phyloP scores from a whole-genome alignment of 2,329 filamentous ascomycete genomes.

The Hirsutella rhossiliensis region DNA sequence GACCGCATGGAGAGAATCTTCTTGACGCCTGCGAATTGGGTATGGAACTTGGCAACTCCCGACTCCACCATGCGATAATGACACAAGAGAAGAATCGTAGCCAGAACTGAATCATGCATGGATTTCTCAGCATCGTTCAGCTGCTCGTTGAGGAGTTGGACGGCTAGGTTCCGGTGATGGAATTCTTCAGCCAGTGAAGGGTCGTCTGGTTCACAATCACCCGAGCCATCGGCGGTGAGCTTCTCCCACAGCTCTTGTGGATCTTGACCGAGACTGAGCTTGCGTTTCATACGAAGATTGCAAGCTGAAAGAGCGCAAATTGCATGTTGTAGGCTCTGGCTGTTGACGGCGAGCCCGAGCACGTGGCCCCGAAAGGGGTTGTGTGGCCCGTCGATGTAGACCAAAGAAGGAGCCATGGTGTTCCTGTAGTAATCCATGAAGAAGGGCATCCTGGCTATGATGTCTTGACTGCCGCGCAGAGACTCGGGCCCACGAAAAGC shows the following conservation, averaged over 20 bases:
- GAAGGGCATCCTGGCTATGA: slow-evolving; percentile 71
- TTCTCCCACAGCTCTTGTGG: slow-evolving; percentile 37
- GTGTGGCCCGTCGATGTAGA: slow-evolving; percentile 73
- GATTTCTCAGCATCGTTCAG: slow-evolving; percentile 65
- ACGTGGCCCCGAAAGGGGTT: slow-evolving; percentile 84
- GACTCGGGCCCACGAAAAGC: slow-evolving; percentile 30
- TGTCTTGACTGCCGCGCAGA: slow-evolving; percentile 43
- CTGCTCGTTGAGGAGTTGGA: slow-evolving; percentile 72
- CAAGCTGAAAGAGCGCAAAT: slow-evolving; percentile 83
- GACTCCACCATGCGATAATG: slow-evolving; percentile 91
- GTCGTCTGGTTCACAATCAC: slow-evolving; percentile 39
- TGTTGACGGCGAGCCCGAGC: slow-evolving; percentile 62
- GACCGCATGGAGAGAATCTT: slow-evolving; percentile 69
- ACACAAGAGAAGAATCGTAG: slow-evolving; percentile 76
- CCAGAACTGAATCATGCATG: slow-evolving; percentile 75
- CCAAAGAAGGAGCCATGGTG: slow-evolving; percentile 82
- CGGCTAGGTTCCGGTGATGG: slow-evolving; percentile 70
- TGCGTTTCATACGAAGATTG: slow-evolving; percentile 77
- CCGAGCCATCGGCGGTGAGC: slow-evolving; percentile 31
- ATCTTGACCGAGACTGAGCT: slow-evolving; percentile 48
- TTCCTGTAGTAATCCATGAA: slow-evolving; percentile 91
- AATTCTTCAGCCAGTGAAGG: slow-evolving; percentile 66
- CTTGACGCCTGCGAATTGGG: slow-evolving; percentile 85
- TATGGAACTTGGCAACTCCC: slow-evolving; percentile 84
- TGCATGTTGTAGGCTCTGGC: slow-evolving; percentile 79